Evolutionary conservation across 2,329 filamentous ascomycete species (phyloP).

Genomic region (Penicillium crustosum): DNA sequence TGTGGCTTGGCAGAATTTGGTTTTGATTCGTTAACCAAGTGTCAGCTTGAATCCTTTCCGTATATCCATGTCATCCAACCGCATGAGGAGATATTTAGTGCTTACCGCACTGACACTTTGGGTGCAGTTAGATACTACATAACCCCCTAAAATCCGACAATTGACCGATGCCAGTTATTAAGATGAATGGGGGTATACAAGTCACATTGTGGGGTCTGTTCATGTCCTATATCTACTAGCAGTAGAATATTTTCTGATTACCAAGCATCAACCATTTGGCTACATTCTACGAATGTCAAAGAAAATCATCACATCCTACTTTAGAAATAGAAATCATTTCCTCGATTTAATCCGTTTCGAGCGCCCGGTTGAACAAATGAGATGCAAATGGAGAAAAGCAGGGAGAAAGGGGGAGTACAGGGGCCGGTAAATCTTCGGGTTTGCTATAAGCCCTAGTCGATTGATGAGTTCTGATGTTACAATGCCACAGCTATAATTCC

Average conservation of each 20-base stretch:
- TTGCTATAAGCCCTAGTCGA: neutral
- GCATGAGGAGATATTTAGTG: constrained; percentile 11
- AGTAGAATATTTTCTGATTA: neutral
- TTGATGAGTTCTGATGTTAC: neutral
- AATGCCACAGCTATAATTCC: neutral
- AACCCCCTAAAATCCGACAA: constrained; percentile 8
- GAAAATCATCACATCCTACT: too few relatives aligned
- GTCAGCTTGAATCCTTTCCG: neutral
- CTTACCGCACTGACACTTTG: constrained; percentile 11
- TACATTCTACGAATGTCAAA: too few relatives aligned
- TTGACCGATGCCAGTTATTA: constrained; percentile 4
- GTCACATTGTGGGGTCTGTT: neutral
- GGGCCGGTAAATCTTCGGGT: neutral
- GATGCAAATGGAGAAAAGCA: too few relatives aligned
- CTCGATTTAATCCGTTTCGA: too few relatives aligned
- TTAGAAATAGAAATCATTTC: too few relatives aligned
- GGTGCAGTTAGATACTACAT: neutral
- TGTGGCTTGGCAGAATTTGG: constrained; percentile 4
- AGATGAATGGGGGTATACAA: neutral
- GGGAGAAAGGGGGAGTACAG: neutral
- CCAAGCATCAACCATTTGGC: neutral
- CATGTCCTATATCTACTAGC: neutral
- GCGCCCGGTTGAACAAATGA: too few relatives aligned
- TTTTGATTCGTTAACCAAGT: neutral
- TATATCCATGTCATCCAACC: neutral